Conservation (phyloP, 192 early-diverging fungal species). For the Coemansia sp. region DNA sequence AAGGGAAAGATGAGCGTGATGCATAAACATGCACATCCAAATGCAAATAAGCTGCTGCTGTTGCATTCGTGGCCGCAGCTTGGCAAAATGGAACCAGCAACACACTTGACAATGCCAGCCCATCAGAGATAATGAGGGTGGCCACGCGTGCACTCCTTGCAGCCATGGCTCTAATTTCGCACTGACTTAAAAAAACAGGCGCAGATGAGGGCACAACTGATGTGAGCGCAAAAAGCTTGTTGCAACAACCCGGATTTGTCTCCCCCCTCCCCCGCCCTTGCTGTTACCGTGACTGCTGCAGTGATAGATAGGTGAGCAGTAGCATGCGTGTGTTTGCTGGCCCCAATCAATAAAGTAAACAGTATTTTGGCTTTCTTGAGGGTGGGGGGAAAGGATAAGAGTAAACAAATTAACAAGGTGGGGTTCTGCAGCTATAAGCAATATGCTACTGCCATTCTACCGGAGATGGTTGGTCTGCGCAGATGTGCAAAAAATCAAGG, state of each 20-base stretch:
- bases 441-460: neutral
- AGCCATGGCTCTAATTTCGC: neutral
- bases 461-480: neutral
- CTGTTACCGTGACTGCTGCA: neutral
- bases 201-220: neutral
- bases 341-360: neutral
- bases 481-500: neutral
- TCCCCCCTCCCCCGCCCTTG: neutral
- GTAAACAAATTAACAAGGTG: neutral
- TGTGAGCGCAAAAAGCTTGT: neutral
- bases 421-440: neutral
- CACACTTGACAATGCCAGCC: neutral
- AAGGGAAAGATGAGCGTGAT: neutral
- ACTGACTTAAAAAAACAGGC: neutral
- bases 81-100: neutral
- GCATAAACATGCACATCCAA: slow-evolving; percentile 1
- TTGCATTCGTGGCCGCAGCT: neutral
- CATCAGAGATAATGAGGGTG: neutral
- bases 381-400: slow-evolving; percentile 11
- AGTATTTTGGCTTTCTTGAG: slow-evolving; percentile 10
- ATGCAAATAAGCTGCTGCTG: neutral
- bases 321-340: neutral
- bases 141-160: neutral
- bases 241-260: neutral
- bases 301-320: neutral